Base-by-base conservation (phyloP, 1,139 yeast species). In the Groenewaldozyma auringiensis region DNA sequence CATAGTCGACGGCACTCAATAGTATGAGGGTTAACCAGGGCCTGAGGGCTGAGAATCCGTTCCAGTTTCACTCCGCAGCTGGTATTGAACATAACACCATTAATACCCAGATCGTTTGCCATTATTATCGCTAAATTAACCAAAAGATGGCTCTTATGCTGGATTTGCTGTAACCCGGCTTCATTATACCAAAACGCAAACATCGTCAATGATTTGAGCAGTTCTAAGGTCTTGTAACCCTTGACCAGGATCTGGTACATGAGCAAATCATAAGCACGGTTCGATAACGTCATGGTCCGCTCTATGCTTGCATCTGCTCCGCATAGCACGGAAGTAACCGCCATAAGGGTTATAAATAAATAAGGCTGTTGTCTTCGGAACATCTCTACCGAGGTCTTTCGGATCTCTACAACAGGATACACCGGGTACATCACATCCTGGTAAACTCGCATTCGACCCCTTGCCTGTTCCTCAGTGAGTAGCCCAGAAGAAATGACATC, bases 161-260 rank as follows among this genome's bases (percentile, higher is more conserved):
- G 84, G 6, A 35, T 9, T 53, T 80, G 83, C 52, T 84, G 83
- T 54, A 85, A 68, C 62, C 86, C 95, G 0, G 95, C 87, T 4
- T 86, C 78, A 53, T 83, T 85, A 61, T 86, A 86, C 94, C 95
- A 88, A 32, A 81, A 63, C 35, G 83, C 75, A 45, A 84, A 58
- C 2, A 85, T 57, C 25, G 84, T 58, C 41, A 84, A 64, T 17
- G 82, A 68, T 59, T 83, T 80, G 37, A 86, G 66, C 43, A 86
- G 65, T 59, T 85, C 92, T 21, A 80, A 67, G 4, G 81, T 75
- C 64, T 85, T 87, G 47, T 78, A 71, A n/a, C 95, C 95, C 21
- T 75, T 70, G 13, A 83, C 72, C 66, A 86, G 65, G 6, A 82
- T 74, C 55, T 85, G 89, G 42, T 74, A 71, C 2, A 83, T 68